Percentiles rank a stretch among this genome's conserved stretches.
These are phyloP conservation scores for Colletotrichum liriopes DNA, from an alignment of 2,329 filamentous ascomycete genomes.

Conservation along the genomic window DNA sequence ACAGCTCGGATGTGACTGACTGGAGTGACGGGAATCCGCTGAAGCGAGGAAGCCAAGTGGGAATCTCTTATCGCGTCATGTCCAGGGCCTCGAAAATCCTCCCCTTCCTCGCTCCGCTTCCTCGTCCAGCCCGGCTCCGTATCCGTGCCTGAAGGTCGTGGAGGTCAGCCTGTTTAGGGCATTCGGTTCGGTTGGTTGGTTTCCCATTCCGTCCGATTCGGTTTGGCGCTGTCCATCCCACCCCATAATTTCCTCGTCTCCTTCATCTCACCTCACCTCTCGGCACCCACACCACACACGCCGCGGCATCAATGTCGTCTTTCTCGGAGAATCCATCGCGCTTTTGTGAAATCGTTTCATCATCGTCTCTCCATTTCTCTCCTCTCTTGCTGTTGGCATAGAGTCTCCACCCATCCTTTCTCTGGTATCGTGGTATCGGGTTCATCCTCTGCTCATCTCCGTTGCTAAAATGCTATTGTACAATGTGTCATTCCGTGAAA, in stretches of 20 bases:
- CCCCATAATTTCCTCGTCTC: constrained; percentile 22
- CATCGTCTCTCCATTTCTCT: constrained; percentile 9
- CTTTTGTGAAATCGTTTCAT: constrained; percentile 13
- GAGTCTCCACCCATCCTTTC: constrained; percentile 17
- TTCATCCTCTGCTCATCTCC: constrained; percentile 14
- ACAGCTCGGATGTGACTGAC: not conserved
- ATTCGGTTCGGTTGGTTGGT: constrained; percentile 37
- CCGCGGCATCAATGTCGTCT: constrained; percentile 1
- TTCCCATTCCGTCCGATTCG: constrained; percentile 30
- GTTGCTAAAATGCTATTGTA: constrained; percentile 33
- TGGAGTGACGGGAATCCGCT: not conserved
- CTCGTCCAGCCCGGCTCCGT: constrained; percentile 14
- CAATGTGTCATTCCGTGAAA: constrained; percentile 37
- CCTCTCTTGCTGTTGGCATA: constrained; percentile 6
- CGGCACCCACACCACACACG: not conserved
- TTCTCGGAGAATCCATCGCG: not conserved
- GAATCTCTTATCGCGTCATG: constrained; percentile 35
- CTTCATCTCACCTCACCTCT: constrained; percentile 31
- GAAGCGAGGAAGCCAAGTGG: constrained; percentile 10
- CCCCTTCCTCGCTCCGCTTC: constrained; percentile 1
- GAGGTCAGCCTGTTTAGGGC: constrained; percentile 34
- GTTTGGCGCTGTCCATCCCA: constrained; percentile 29
- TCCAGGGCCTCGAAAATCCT: constrained; percentile 6
- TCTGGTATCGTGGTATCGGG: constrained; percentile 22
- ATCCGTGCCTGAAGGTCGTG: constrained; percentile 13